Conservation (phyloP, 2,329 filamentous ascomycete species). For the Beauveria scarabaeidicola region DNA sequence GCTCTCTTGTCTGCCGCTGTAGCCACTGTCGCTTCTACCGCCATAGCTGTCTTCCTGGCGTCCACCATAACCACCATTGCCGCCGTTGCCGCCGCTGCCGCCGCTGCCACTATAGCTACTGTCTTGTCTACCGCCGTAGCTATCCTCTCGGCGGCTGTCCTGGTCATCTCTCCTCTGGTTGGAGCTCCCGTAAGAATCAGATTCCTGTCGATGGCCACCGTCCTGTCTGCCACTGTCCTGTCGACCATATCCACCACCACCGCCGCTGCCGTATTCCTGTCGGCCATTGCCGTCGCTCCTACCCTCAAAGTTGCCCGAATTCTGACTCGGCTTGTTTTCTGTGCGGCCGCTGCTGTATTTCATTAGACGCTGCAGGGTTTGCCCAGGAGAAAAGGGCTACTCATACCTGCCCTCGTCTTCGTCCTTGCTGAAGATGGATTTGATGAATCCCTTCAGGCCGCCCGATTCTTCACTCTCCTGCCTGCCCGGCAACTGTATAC, state of each 20-base stretch:
- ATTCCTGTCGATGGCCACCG: conserved; percentile 3
- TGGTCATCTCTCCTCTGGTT: conserved; percentile 12
- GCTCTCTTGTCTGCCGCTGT: conserved; percentile 15
- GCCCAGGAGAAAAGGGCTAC: not conserved
- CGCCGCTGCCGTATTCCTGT: conserved; percentile 3
- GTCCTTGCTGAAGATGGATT: conserved; percentile 59
- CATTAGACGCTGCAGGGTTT: not conserved
- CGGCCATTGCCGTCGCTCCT: not conserved
- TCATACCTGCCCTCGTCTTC: conserved; percentile 49
- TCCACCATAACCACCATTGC: conserved; percentile 9
- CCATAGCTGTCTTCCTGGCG: conserved; percentile 14
- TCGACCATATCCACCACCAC: not conserved
- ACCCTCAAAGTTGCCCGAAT: conserved; percentile 1
- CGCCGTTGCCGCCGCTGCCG: not conserved
- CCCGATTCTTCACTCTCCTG: conserved; percentile 48
- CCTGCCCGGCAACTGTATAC: conserved; percentile 29
- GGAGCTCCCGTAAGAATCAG: not conserved
- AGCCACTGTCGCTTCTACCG: conserved; percentile 14
- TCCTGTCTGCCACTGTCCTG: not conserved
- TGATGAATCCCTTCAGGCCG: conserved; percentile 61
- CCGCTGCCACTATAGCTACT: conserved; percentile 7
- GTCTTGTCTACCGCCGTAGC: conserved; percentile 28
- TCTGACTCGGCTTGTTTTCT: not conserved
- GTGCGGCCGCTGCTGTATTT: conserved; percentile 3
- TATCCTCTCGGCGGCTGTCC: conserved; percentile 13